Conservation (phyloP, 495 filamentous ascomycete species). For the Lasiosphaeris hirsuta region DNA sequence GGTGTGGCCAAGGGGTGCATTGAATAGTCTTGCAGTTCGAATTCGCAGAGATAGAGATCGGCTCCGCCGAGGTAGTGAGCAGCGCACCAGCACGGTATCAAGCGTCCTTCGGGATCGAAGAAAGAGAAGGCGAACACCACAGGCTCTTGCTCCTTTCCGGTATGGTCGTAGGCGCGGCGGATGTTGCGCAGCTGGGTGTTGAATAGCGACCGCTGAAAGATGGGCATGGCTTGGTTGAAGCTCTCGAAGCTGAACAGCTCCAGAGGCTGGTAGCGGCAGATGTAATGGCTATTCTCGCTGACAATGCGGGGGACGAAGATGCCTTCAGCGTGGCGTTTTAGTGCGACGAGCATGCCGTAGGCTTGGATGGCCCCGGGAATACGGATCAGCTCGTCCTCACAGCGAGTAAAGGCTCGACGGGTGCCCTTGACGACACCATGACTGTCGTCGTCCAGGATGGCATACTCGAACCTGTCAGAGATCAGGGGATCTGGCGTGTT, state of each 20-base stretch:
- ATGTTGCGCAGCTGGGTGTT: constrained; percentile 17
- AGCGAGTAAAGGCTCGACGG: constrained; percentile 18
- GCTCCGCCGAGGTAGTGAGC: constrained; percentile 21
- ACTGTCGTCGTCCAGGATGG: constrained; percentile 15
- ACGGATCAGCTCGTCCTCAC: constrained; percentile 26
- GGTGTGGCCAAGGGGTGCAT: constrained; percentile 16
- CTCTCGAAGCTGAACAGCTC: constrained; percentile 19
- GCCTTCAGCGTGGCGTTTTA: constrained; percentile 15
- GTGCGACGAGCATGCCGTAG: constrained; percentile 25
- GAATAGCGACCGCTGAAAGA: constrained; percentile 19
- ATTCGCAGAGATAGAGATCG: constrained; percentile 26
- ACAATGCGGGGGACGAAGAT: constrained; percentile 21
- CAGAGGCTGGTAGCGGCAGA: constrained; percentile 19
- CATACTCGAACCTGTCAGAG: constrained; percentile 21
- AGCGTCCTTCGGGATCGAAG: constrained; percentile 17
- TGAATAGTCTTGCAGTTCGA: constrained; percentile 25
- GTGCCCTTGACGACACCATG: constrained; percentile 23
- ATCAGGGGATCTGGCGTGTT: constrained; percentile 4
- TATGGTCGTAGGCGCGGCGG: constrained; percentile 9
- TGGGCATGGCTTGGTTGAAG: constrained; percentile 22
- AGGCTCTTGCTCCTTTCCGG: constrained; percentile 16
- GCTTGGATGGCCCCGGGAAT: constrained; percentile 25
- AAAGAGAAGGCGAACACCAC: constrained; percentile 26
- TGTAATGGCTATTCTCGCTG: constrained; percentile 22
- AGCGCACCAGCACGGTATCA: constrained; percentile 26